Percentiles rank a stretch among this genome's conserved stretches.
phyloP scores from a whole-genome alignment of 1,139 yeast genomes.

The Suhomyces anneliseae region DNA sequence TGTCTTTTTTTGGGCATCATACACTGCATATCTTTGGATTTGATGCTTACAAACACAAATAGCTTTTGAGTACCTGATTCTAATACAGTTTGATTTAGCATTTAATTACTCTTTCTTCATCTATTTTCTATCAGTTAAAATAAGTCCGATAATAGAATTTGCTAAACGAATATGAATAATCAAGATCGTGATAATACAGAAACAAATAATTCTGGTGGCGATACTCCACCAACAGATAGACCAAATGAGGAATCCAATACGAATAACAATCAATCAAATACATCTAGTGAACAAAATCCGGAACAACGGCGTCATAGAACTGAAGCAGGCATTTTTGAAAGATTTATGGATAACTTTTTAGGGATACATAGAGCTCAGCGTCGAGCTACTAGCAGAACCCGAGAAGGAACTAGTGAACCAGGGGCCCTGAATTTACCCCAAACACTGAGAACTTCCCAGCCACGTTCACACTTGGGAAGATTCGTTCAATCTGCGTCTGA shows the following conservation, averaged over 20 bases:
- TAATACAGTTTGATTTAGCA: no score
- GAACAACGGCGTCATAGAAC: constrained; percentile 7
- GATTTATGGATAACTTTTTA: constrained; percentile 18
- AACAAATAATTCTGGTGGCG: neutral
- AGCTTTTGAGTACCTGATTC: neutral
- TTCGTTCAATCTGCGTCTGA: constrained; percentile 2
- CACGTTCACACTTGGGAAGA: constrained; percentile 1
- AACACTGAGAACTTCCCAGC: neutral
- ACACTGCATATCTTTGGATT: no score
- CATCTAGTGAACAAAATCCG: neutral
- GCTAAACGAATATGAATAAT: neutral
- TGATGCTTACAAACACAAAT: neutral
- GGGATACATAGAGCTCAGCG: constrained; percentile 10
- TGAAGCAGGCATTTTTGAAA: constrained; percentile 16
- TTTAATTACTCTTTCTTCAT: no score
- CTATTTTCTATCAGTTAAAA: no score
- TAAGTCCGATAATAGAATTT: no score
- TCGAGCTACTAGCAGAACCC: constrained; percentile 1
- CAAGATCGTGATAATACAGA: neutral
- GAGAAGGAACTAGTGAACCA: neutral
- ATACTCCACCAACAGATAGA: neutral
- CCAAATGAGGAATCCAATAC: neutral
- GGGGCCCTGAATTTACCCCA: neutral
- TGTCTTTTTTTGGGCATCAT: no score
- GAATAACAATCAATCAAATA: neutral